Evolutionary conservation across 2,329 filamentous ascomycete genomes (phyloP), one percentile per base, ranked within the genome.

Genomic region (Scytalidium lignicola): DNA sequence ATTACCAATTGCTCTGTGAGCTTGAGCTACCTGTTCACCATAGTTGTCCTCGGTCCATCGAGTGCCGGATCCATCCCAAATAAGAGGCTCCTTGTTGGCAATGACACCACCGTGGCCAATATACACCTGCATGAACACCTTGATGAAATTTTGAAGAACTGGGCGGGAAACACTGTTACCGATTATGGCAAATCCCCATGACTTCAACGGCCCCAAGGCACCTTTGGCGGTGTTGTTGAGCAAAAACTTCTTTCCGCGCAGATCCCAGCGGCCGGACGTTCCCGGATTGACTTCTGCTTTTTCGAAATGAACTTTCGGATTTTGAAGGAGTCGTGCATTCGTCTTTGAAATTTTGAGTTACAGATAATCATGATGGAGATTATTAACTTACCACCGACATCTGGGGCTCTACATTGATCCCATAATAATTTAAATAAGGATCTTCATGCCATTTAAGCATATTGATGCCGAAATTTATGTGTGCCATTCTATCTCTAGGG

Each of bases 171-270:
- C 71, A 23, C 76, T 74, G n/a, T 73, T 72, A 15, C 79, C 74
- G 43, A 90, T 75, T 39, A 83, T 74, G 44, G 87, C 79, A 21
- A 96, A 75, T 4, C 83, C 88, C 91, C 92, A 99, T 19, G 76
- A 78, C 45, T 73, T 74, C 6, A 97, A 74, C 0, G 80, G 75
- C 1, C 71, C 66, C 32, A 37, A 37, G 32, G 32, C 32, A 17
- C 15, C 6, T 17, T 37, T 8, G 15, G 32, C n/a, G 0, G 68
- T 57, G 62, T 95, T 93, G 3, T 78, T 67, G 46, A 73, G 69
- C 12, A 84, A 74, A 65, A 96, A 96, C 65, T 86, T 85, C 67
- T 89, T 90, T 23, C 83, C 83, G 39, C 89, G 83, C 10, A 97
- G 74, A 65, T 95, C 88, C 93, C 93, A 99, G 20, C 90, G 85